phyloP scores from a whole-genome alignment of 768 basidiomycete species.

The Russula foetens region DNA sequence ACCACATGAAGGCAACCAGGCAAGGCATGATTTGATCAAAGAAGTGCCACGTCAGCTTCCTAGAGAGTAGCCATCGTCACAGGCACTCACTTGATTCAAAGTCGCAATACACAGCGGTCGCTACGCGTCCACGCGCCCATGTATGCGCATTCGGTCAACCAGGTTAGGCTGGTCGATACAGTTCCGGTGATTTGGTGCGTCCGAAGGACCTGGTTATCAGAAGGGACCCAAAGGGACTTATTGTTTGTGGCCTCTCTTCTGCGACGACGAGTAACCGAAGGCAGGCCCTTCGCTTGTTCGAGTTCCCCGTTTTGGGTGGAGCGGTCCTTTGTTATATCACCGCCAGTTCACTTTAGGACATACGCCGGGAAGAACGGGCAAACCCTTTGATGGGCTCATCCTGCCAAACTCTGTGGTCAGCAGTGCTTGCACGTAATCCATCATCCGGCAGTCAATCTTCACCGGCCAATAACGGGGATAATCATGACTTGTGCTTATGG shows the following conservation, averaged over 20 bases:
- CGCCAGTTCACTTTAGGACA: background rate
- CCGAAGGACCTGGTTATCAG: background rate
- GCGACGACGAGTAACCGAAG: background rate
- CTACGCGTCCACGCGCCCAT: background rate
- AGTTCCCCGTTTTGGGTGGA: background rate
- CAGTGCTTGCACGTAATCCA: background rate
- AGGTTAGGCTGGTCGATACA: background rate
- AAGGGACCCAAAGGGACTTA: background rate
- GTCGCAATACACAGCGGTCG: background rate
- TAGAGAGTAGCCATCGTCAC: background rate
- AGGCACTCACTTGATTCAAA: constrained; percentile 4
- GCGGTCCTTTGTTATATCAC: background rate
- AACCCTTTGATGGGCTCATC: background rate
- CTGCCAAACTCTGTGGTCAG: background rate
- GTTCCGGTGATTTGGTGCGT: background rate
- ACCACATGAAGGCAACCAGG: background rate
- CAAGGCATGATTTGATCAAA: background rate
- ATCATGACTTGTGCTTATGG: background rate
- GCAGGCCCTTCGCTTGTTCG: background rate
- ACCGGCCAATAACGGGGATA: background rate
- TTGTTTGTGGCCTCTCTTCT: background rate
- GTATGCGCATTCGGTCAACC: background rate
- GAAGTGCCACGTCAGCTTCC: background rate
- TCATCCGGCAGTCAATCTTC: background rate
- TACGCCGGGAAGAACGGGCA: background rate